Evolutionary conservation across 352 stramenopile species (phyloP), one percentile per base, ranked within the genome.

Genomic region (Globisporangium ultimum): DNA sequence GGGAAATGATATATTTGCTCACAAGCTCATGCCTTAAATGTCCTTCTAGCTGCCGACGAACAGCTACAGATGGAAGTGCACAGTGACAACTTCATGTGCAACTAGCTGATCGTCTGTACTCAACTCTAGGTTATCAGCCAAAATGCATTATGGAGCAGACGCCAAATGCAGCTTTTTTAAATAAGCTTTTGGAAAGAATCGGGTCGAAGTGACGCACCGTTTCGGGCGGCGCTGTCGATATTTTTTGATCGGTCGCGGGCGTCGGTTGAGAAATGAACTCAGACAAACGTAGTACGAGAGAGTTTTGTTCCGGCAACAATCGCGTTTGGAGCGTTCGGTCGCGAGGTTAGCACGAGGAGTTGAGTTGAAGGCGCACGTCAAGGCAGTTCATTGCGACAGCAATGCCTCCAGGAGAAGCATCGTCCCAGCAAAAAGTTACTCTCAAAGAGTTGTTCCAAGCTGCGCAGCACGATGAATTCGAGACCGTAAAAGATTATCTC

Each of bases 371-470:
- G 36, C 7, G 36, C 8, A 53, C 7, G 34, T 48, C 54, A 24
- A 45, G 10, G 12, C 36, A 7, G 22, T 43, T 21, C 36, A 57
- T 13, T 36, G 28, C 21, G 10, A 14, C 45, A n/a, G 47, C 18
- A 22, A 62, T 56, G 56, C n/a, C 55, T 51, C 17, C 22, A 2
- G 36, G 36, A 9, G 47, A 53, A 11, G 55, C 47, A 15, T 15
- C 20, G 6, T 15, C 22, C 4, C 48, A 43, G 34, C 58, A 51
- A 10, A 60, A 66, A 38, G n/a, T 78, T 15, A 81, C 60, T 7
- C 67, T 82, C 41, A 86, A 88, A 55, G 82, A 90, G 48, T 61
- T 89, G 22, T 91, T 91, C 70, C 72, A 87, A 34, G 74, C 76
- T 0, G 82, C 79, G 1, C 74, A 87, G 50, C 79, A 87, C 22